phyloP scores from a whole-genome alignment of 306 rosid genomes.

The Clitoria ternatea region DNA sequence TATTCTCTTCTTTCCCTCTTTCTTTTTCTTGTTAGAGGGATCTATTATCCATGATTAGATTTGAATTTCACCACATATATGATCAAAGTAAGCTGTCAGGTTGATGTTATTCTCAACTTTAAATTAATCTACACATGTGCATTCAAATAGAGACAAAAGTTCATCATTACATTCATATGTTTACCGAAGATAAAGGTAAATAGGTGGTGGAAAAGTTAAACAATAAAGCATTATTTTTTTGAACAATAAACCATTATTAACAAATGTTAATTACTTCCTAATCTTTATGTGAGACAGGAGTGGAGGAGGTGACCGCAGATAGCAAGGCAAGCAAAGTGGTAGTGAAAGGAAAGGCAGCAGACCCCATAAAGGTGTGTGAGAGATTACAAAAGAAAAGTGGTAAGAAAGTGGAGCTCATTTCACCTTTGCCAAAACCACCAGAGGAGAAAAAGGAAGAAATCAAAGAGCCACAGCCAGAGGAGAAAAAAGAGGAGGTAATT shows the following conservation, averaged over 20 bases:
- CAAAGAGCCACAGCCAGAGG: conserved; percentile 41
- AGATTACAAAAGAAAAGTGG: conserved; percentile 91
- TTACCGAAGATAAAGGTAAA: background rate
- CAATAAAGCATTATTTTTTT: background rate
- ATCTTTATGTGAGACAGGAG: conserved; percentile 39
- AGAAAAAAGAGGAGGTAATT: conserved; percentile 77
- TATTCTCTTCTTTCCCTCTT: background rate
- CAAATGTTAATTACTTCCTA: background rate
- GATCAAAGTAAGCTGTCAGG: conserved; percentile 11
- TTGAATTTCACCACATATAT: conserved; percentile 23
- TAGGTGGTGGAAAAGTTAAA: background rate
- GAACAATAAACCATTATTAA: no score
- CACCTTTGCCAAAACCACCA: conserved; percentile 81
- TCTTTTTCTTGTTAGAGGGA: conserved; percentile 26
- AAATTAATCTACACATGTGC: background rate
- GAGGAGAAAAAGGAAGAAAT: conserved; percentile 51
- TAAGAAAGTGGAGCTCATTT: conserved; percentile 74
- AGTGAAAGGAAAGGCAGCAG: conserved; percentile 85
- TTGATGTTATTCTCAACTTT: conserved; percentile 17
- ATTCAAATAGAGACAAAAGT: conserved; percentile 26
- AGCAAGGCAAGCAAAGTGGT: conserved; percentile 71
- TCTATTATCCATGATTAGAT: conserved; percentile 21
- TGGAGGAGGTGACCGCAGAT: conserved; percentile 75
- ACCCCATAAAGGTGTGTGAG: conserved; percentile 82
- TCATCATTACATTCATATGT: conserved; percentile 18